Evolutionary conservation across 495 filamentous ascomycete genomes (phyloP), one percentile per base, ranked within the genome.

Genomic region (Niebla homalea): DNA sequence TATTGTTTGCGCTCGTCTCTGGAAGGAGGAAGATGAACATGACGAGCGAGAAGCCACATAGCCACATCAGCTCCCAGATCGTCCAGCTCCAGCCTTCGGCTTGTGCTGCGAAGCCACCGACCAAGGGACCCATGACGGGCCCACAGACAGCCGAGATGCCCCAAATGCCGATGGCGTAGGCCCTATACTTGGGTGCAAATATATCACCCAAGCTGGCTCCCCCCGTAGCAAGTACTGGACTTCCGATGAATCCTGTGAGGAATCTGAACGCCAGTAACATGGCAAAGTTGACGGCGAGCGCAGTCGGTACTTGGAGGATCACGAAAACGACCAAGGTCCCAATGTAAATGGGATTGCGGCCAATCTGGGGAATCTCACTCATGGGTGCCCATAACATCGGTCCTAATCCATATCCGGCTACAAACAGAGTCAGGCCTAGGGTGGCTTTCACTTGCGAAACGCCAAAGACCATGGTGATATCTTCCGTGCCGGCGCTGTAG

Each of bases 51-150:
- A 60, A 55, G 11, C 59, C 59, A 16, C 48, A 61, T 5, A 61
- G 47, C 56, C 56, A 58, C 49, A 58, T 53, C 12, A 58, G 36
- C 41, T 66, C 60, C 71, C 71, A 77, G 16, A 75, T 66, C 1
- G 67, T 64, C 69, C 70, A 73, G 0, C 58, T 63, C 73, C 71
- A 75, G 0, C 55, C 62, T 43, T 61, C 44, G 4, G 53, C 55
- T 48, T 53, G 54, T 4, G 56, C 65, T 5, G 54, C 68, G 29
- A 69, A 75, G 0, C 68, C 70, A 0, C 67, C 70, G 1, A 74
- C 52, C 16, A 73, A 53, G 0, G 71, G 69, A 4, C 71, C 69
- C 6, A 74, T 40, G 0, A 68, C 70, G 0, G 71, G 72, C 0
- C 65, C 71, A 5, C 61, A 56, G 2, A 70, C 59, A 5, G 63